Evolutionary conservation across 2,329 filamentous ascomycete genomes (phyloP).

Genomic region (Ophiostoma ulmi): DNA sequence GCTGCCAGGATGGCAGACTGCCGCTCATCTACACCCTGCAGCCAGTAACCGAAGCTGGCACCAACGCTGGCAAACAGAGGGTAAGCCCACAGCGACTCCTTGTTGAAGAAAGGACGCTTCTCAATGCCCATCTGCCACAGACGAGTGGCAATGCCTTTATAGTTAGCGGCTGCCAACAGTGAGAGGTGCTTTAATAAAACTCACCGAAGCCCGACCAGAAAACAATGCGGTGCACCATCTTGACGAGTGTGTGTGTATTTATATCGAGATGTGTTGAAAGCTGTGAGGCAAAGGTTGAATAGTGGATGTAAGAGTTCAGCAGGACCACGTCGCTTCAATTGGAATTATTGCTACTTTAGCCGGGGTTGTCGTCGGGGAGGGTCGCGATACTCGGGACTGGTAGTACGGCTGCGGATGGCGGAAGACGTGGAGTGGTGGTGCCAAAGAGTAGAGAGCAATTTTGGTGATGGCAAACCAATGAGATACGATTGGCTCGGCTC

Average conservation of each 20-base stretch:
- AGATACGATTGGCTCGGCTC: conserved; percentile 24
- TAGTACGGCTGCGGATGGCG: conserved; percentile 6
- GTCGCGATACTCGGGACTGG: neutral
- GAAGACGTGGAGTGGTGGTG: conserved; percentile 17
- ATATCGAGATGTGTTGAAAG: neutral
- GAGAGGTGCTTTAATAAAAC: conserved; percentile 31
- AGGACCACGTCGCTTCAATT: neutral
- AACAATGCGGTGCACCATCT: conserved; percentile 61
- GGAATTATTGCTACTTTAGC: neutral
- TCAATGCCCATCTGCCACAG: conserved; percentile 98
- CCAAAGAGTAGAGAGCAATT: conserved; percentile 12
- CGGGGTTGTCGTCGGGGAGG: conserved; percentile 1
- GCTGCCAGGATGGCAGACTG: conserved; percentile 73
- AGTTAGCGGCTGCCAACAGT: neutral
- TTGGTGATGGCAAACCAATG: conserved; percentile 27
- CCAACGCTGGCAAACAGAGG: conserved; percentile 81
- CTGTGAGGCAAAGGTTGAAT: neutral
- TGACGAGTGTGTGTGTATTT: conserved; percentile 28
- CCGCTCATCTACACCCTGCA: conserved; percentile 80
- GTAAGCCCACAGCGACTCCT: conserved; percentile 81
- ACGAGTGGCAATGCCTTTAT: conserved; percentile 76
- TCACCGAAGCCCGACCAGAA: conserved; percentile 92
- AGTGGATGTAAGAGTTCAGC: neutral
- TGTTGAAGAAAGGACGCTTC: conserved; percentile 91
- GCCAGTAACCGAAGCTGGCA: conserved; percentile 93